A percentile compares a stretch with the other conserved stretches of the same genome.
These are phyloP conservation scores for Lithohypha guttulata DNA, from an alignment of 2,329 filamentous ascomycete genomes.

Conservation along the genomic window DNA sequence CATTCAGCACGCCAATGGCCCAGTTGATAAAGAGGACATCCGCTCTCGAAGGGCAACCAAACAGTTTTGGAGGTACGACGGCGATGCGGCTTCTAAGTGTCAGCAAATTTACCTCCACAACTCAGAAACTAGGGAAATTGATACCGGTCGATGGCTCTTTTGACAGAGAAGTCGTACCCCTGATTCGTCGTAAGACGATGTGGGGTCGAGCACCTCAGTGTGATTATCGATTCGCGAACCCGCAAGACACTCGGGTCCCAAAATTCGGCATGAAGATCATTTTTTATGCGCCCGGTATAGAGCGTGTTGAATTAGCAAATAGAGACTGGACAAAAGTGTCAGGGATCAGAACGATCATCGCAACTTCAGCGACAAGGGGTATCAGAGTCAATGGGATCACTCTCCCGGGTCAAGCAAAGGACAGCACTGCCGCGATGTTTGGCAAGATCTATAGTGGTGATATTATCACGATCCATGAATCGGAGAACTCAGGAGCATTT, in stretches of 20 bases:
- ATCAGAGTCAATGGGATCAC: slow-evolving; percentile 66
- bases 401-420: slow-evolving; percentile 47
- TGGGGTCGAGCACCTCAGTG: slow-evolving; percentile 67
- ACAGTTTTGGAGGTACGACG: neutral
- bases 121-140: slow-evolving; percentile 50
- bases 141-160: slow-evolving; percentile 56
- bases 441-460: slow-evolving; percentile 68
- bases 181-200: slow-evolving; percentile 57
- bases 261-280: slow-evolving; percentile 72
- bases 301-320: slow-evolving; percentile 45
- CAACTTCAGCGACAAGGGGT: slow-evolving; percentile 65
- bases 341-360: slow-evolving; percentile 59
- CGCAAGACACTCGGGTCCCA: slow-evolving; percentile 60
- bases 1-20: neutral
- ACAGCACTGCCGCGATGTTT: slow-evolving; percentile 43
- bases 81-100: slow-evolving; percentile 1
- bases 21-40: neutral
- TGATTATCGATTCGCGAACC: slow-evolving; percentile 54
- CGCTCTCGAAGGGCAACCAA: neutral
- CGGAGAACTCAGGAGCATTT: slow-evolving; percentile 29
- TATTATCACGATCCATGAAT: slow-evolving; percentile 50
- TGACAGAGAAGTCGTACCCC: slow-evolving; percentile 51
- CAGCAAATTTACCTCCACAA: slow-evolving; percentile 26
- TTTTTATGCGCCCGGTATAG: slow-evolving; percentile 60
- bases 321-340: slow-evolving; percentile 45